Evolutionary conservation across 805 yeast species (phyloP).

Genomic region (Yamadazyma sp.): DNA sequence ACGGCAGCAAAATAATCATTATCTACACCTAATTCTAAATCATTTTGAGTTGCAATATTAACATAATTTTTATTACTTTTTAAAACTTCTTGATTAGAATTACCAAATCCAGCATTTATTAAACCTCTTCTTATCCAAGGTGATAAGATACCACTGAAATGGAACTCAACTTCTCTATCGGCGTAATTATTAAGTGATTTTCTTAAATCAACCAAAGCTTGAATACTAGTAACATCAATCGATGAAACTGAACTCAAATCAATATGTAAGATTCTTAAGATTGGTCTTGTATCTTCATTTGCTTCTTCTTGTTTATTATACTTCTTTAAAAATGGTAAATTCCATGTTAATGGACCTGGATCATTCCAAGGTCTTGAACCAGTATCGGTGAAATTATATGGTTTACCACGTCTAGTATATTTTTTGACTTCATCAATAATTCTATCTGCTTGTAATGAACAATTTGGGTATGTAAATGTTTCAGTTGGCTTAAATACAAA

Average conservation of each 20-base stretch:
- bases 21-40: conserved; percentile 28
- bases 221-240: conserved; percentile 77
- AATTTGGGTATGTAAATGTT: conserved; percentile 77
- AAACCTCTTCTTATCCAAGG: conserved; percentile 86
- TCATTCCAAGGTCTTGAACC: conserved; percentile 90
- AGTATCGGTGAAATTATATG: conserved; percentile 27
- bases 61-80: conserved; percentile 39
- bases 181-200: conserved; percentile 71
- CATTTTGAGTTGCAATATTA: conserved; percentile 33
- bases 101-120: conserved; percentile 74
- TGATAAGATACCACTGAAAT: conserved; percentile 78
- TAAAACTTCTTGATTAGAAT: conserved; percentile 40
- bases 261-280: conserved; percentile 66
- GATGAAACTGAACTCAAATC: conserved; percentile 79
- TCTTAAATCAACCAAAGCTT: conserved; percentile 71
- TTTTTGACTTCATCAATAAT: conserved; percentile 65
- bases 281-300: conserved; percentile 53
- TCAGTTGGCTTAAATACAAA: conserved; percentile 81
- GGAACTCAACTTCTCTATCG: conserved; percentile 83
- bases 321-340: conserved; percentile 25
- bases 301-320: conserved; percentile 9
- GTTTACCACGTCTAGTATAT: conserved; percentile 59
- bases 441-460: conserved; percentile 67
- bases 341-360: conserved; percentile 59
- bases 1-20: conserved; percentile 49